phyloP scores from a whole-genome alignment of 2,329 filamentous ascomycete species.

The Leptographium flavum region DNA sequence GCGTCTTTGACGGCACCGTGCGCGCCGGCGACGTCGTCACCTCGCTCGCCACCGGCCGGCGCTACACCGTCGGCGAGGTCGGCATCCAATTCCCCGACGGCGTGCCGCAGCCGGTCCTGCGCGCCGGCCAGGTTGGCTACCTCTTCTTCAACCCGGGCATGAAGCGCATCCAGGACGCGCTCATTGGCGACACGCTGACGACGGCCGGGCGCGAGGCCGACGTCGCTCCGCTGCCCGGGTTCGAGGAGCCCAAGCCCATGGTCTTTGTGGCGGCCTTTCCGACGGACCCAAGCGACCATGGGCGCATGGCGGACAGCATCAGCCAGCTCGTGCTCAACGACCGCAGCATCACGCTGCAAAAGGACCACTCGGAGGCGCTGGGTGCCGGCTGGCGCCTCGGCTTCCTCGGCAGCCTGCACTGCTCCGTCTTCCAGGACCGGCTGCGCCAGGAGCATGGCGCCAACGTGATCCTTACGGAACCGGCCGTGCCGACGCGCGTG shows the following conservation, averaged over 20 bases:
- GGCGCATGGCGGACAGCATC: conserved; percentile 83
- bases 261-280: conserved; percentile 97
- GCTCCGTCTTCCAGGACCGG: conserved; percentile 97
- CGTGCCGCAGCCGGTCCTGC: conserved; percentile 63
- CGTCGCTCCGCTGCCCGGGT: conserved; percentile 75
- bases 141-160: conserved; percentile 96
- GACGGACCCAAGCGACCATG: conserved; percentile 77
- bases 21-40: conserved; percentile 72
- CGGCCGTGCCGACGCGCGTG: conserved; percentile 84
- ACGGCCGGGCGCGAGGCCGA: conserved; percentile 59
- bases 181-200: conserved; percentile 91
- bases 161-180: conserved; percentile 91
- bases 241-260: conserved; percentile 97
- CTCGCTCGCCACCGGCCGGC: conserved; percentile 75
- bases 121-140: conserved; percentile 91
- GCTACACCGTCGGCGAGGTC: conserved; percentile 90
- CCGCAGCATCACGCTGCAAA: conserved; percentile 82
- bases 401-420: conserved; percentile 92
- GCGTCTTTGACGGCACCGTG: conserved; percentile 79
- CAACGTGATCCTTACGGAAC: conserved; percentile 92
- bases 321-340: conserved; percentile 89
- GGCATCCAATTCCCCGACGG: conserved; percentile 91
- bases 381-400: conserved; percentile 89
- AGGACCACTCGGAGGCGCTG: conserved; percentile 86
- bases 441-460: conserved; percentile 87